Percentiles rank a stretch among this genome's conserved stretches.
Conservation (phyloP, 352 stramenopile species). For the Phytophthora melonis region DNA sequence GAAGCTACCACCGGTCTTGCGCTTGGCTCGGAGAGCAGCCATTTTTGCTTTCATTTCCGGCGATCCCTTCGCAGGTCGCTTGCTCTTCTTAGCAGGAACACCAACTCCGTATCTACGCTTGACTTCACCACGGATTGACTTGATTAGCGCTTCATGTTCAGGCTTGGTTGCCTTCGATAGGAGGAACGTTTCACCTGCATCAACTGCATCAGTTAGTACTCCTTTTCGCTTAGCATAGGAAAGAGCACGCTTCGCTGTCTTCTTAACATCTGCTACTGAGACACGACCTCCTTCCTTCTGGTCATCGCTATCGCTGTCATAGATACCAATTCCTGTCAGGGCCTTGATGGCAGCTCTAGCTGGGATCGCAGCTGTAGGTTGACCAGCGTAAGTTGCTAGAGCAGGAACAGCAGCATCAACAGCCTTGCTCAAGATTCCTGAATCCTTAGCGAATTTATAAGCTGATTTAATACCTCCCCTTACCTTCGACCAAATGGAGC, state of each 20-base stretch:
- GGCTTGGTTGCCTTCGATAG: not conserved
- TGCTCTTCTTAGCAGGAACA: not conserved
- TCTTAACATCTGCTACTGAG: constrained; percentile 15
- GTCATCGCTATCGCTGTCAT: constrained; percentile 18
- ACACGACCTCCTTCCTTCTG: constrained; percentile 10
- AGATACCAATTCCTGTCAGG: constrained; percentile 20
- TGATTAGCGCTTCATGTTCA: constrained; percentile 16
- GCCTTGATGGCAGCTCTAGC: constrained; percentile 15
- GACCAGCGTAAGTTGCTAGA: not conserved
- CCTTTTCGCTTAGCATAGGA: constrained; percentile 25
- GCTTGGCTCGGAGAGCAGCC: too few relatives aligned
- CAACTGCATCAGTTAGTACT: not conserved
- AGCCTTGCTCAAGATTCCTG: not conserved
- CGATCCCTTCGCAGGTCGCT: not conserved
- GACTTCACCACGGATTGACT: constrained; percentile 2
- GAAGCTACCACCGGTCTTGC: too few relatives aligned
- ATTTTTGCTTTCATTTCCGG: too few relatives aligned
- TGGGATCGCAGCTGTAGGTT: constrained; percentile 12
- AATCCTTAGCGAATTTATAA: not conserved
- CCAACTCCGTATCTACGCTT: constrained; percentile 22
- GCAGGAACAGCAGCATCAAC: constrained; percentile 12
- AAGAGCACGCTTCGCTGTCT: constrained; percentile 11
- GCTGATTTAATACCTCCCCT: not conserved
- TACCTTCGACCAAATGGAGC: not conserved
- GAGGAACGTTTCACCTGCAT: too few relatives aligned